Evolutionary conservation across 805 yeast genomes (phyloP), one percentile per base, ranked within the genome.

Genomic region (Wickerhamiella dianesei): DNA sequence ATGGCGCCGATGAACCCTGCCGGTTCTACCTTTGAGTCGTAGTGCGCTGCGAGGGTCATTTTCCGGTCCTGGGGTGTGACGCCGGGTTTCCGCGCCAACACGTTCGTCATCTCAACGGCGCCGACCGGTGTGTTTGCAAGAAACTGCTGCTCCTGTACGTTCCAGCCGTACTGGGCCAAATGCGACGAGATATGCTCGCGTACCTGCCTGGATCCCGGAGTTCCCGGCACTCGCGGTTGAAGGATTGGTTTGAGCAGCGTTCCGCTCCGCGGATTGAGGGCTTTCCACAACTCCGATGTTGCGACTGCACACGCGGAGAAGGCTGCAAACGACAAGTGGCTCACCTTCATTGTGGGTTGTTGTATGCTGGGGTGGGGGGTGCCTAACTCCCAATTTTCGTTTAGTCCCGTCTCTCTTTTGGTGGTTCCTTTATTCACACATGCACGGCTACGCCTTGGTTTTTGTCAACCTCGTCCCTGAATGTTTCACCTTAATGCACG

Each of bases 1-100:
- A 67, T 72, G 1, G 79, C 82, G 4, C 82, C 82, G 29, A 75
- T 60, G 48, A 77, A 76, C 4, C 79, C 80, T n/a, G 60, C 62
- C 1, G 79, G 79, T 5, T 57, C 56, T 8, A 62, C 45, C 51
- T 71, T 70, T 0, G 78, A 67, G 55, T 76, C 82, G 52, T 74
- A 76, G 52, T 76, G 82, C 0, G 77, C 81, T 3, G 73, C 73
- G 2, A 76, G 51, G 4, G 56, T 53, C 14, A 48, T 32, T 25
- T 29, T 17, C 18, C 44, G 41, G 20, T 5, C 17, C 17, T 22
- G 8, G 14, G 13, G 22, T 3, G 3, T 18, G 12, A 14, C 6
- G 54, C 55, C 5, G 47, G 40, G 8, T 39, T 45, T 4, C n/a
- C 56, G 51, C 6, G 57, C 63, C 9, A 63, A 46, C 2, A 64